Evolutionary conservation across 495 filamentous ascomycete genomes (phyloP).

Genomic region (Immersiella caudata): DNA sequence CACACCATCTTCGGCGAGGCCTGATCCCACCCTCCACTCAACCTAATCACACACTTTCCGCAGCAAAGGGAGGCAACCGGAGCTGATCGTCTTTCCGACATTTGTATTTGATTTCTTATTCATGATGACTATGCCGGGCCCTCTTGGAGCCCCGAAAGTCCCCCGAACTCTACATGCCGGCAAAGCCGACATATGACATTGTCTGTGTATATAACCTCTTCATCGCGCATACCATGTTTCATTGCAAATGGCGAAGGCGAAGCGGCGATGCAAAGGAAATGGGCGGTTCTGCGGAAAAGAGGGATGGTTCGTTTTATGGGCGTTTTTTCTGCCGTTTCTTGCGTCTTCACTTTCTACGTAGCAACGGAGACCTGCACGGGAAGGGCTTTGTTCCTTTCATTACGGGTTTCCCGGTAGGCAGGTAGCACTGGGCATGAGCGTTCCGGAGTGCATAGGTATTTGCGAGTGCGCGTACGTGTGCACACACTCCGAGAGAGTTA

Average conservation of each 20-base stretch:
- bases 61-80: neutral
- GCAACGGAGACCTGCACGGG: neutral
- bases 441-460: neutral
- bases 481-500: neutral
- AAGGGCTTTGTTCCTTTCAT: neutral
- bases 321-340: conserved; percentile 4
- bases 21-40: conserved; percentile 14
- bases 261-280: neutral
- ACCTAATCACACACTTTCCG: neutral
- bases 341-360: neutral
- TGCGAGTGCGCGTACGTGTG: neutral
- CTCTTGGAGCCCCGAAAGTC: neutral
- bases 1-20: conserved; percentile 68
- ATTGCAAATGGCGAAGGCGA: conserved; percentile 3
- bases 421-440: conserved; percentile 5
- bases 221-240: conserved; percentile 7
- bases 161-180: neutral
- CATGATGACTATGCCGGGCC: neutral
- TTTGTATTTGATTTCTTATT: neutral
- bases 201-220: conserved; percentile 13
- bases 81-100: neutral
- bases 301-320: conserved; percentile 6
- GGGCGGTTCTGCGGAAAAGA: neutral
- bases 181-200: neutral
- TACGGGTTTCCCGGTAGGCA: neutral